phyloP scores from a whole-genome alignment of 192 early-diverging fungal species.

The Phlyctochytrium planicorne region DNA sequence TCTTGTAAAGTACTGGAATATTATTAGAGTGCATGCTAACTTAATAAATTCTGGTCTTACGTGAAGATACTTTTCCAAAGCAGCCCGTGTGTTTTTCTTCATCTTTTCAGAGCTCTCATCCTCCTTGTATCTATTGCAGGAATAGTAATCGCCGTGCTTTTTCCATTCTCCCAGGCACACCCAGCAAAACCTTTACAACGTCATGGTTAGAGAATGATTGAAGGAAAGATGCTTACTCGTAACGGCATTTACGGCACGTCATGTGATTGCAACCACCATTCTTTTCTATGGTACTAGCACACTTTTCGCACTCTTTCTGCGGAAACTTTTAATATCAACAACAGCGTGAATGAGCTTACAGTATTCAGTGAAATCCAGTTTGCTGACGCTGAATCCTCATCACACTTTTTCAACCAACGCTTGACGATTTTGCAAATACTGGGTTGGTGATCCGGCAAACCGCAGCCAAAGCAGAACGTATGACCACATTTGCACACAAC shows the following conservation, averaged over 20 bases:
- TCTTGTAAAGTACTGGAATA: slow-evolving; percentile 84
- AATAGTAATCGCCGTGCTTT: slow-evolving; percentile 93
- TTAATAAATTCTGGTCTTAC: slow-evolving; percentile 47
- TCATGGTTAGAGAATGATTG: neutral
- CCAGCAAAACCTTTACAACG: slow-evolving; percentile 82
- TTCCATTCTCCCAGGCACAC: slow-evolving; percentile 97
- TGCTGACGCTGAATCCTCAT: slow-evolving; percentile 95
- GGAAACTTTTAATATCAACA: too few species aligned
- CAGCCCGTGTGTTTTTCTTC: slow-evolving; percentile 81
- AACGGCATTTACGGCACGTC: slow-evolving; percentile 96
- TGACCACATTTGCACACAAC: slow-evolving; percentile 80
- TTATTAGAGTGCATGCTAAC: neutral
- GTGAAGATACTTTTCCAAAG: slow-evolving; percentile 93
- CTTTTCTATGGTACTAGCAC: slow-evolving; percentile 95
- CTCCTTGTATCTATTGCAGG: slow-evolving; percentile 97
- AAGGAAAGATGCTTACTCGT: slow-evolving; percentile 55
- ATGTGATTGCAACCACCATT: slow-evolving; percentile 99
- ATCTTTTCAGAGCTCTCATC: slow-evolving; percentile 77
- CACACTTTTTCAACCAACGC: slow-evolving; percentile 92
- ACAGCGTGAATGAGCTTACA: neutral
- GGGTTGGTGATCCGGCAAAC: slow-evolving; percentile 80
- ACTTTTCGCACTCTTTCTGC: slow-evolving; percentile 91
- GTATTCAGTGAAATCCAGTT: slow-evolving; percentile 90
- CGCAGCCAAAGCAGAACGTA: slow-evolving; percentile 93
- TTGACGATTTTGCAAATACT: slow-evolving; percentile 81